These are phyloP conservation scores for Exophiala alcalophila DNA, from an alignment of 2,329 filamentous ascomycete genomes.

Conservation along the genomic window DNA sequence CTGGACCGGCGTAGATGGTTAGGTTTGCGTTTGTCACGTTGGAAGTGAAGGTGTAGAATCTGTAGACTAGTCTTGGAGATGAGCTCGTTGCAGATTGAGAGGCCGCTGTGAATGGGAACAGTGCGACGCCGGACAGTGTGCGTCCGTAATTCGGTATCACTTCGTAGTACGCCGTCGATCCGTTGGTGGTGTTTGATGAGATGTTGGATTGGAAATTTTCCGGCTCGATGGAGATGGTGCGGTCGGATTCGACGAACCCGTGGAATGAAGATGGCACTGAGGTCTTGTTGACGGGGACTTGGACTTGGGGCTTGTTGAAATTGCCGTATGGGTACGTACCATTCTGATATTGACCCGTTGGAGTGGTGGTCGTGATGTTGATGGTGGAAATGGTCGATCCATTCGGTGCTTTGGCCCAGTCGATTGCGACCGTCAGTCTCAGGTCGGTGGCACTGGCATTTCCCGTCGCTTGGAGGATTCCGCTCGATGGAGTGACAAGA, in stretches of 20 bases:
- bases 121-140: constrained; percentile 56
- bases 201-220: constrained; percentile 33
- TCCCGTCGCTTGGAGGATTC: constrained; percentile 47
- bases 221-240: constrained; percentile 38
- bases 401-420: constrained; percentile 51
- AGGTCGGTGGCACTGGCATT: constrained; percentile 46
- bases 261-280: constrained; percentile 52
- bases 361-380: constrained; percentile 33
- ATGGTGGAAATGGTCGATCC: constrained; percentile 37
- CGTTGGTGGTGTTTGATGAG: constrained; percentile 27
- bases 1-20: constrained; percentile 43
- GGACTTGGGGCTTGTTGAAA: constrained; percentile 44
- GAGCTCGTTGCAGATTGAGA: constrained; percentile 50
- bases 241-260: constrained; percentile 63
- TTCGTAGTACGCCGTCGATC: constrained; percentile 46
- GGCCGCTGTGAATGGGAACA: constrained; percentile 53
- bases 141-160: constrained; percentile 56
- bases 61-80: constrained; percentile 57
- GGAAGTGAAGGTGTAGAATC: constrained; percentile 60
- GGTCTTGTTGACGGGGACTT: constrained; percentile 55
- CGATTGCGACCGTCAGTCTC: constrained; percentile 55
- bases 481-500: constrained; percentile 49
- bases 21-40: constrained; percentile 38
- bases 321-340: constrained; percentile 30
- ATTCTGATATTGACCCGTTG: constrained; percentile 19